phyloP scores from a whole-genome alignment of 2,329 filamentous ascomycete genomes.

The Nothophaeocryptopus gaeumannii region DNA sequence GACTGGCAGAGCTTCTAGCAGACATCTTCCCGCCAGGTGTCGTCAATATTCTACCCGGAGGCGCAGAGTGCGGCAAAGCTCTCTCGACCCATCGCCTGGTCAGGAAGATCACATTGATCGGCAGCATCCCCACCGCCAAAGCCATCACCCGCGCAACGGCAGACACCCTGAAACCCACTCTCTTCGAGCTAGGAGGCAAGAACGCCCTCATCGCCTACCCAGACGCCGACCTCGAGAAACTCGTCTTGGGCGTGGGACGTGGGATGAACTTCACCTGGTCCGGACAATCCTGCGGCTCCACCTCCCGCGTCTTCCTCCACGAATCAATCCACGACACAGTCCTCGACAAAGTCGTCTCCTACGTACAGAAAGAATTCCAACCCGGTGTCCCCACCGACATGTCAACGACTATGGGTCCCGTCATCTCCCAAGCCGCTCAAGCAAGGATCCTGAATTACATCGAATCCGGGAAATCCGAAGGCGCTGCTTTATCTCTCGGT shows the following conservation, averaged over 20 bases:
- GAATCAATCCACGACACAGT: slow-evolving; percentile 62
- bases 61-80: slow-evolving; percentile 64
- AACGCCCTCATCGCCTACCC: slow-evolving; percentile 57
- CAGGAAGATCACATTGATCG: slow-evolving; percentile 77
- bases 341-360: slow-evolving; percentile 59
- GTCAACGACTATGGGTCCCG: slow-evolving; percentile 69
- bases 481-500: slow-evolving; percentile 17
- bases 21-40: slow-evolving; percentile 75
- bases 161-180: slow-evolving; percentile 61
- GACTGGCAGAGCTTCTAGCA: slow-evolving; percentile 64
- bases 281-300: slow-evolving; percentile 59
- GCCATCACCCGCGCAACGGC: slow-evolving; percentile 73
- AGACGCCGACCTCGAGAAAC: slow-evolving; percentile 58
- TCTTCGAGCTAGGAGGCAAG: slow-evolving; percentile 59
- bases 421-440: slow-evolving; percentile 68
- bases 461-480: slow-evolving; percentile 58
- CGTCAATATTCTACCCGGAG: slow-evolving; percentile 73
- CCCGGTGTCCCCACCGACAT: slow-evolving; percentile 71
- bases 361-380: slow-evolving; percentile 57
- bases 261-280: slow-evolving; percentile 55
- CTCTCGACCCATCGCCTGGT: slow-evolving; percentile 65
- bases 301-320: slow-evolving; percentile 56
- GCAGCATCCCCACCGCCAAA: slow-evolving; percentile 67
- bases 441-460: slow-evolving; percentile 69
- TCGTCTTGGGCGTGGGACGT: slow-evolving; percentile 46